These are phyloP conservation scores for Diplodia sapinea DNA, from an alignment of 2,329 filamentous ascomycete genomes.

Conservation along the genomic window DNA sequence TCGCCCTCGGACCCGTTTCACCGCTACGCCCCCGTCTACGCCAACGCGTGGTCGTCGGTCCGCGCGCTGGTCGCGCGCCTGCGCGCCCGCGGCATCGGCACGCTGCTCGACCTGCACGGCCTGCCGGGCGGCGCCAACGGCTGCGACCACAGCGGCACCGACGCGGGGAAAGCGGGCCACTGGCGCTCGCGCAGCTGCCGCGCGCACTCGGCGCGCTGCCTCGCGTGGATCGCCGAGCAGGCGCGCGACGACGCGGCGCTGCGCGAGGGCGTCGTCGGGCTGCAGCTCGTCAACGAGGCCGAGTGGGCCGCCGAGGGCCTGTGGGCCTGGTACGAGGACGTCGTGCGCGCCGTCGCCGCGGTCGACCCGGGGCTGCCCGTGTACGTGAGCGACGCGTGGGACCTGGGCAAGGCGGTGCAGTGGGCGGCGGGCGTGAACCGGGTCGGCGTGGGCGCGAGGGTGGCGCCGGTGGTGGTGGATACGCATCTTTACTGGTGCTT, in stretches of 20 bases:
- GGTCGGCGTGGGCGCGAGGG: conserved; percentile 38
- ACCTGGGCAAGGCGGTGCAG: conserved; percentile 53
- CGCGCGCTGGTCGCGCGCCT: conserved; percentile 55
- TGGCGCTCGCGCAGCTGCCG: conserved; percentile 56
- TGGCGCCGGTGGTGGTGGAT: conserved; percentile 60
- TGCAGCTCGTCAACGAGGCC: conserved; percentile 66
- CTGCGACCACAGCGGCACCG: conserved; percentile 63
- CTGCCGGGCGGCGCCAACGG: conserved; percentile 64
- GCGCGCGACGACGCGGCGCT: conserved; percentile 36
- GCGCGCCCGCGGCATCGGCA: conserved; percentile 57
- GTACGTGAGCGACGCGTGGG: conserved; percentile 65
- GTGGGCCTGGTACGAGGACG: conserved; percentile 63
- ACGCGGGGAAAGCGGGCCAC: conserved; percentile 57
- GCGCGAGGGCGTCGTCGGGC: conserved; percentile 55
- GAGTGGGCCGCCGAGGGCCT: conserved; percentile 57
- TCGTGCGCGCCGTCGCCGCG: conserved; percentile 53
- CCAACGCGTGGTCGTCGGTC: conserved; percentile 60
- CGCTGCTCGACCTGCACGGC: conserved; percentile 65
- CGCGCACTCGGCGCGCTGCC: conserved; percentile 54
- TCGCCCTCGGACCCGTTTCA: conserved; percentile 57
- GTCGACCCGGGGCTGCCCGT: conserved; percentile 60
- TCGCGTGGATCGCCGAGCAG: conserved; percentile 59
- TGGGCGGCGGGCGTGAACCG: conserved; percentile 54
- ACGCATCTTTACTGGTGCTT: conserved; percentile 67
- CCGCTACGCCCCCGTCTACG: conserved; percentile 56